phyloP scores from a whole-genome alignment of 768 basidiomycete species.

The Lactarius sp. region DNA sequence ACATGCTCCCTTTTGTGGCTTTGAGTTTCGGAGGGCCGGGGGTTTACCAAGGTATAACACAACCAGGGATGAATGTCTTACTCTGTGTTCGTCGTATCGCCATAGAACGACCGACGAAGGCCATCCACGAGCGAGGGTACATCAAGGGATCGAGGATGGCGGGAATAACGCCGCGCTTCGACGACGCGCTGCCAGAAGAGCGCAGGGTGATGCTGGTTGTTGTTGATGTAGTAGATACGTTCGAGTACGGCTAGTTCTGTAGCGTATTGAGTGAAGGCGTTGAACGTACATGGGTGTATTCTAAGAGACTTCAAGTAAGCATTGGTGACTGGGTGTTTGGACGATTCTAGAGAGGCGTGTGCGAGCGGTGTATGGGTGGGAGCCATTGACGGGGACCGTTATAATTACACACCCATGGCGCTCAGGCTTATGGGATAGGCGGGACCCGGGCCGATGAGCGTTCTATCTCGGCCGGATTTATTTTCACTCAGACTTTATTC shows the following conservation, averaged over 20 bases:
- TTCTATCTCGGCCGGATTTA: too few species aligned
- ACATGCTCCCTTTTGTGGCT: constrained; percentile 59
- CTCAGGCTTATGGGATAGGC: too few species aligned
- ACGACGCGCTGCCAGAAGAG: constrained; percentile 65
- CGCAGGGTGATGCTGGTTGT: constrained; percentile 68
- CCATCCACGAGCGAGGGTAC: constrained; percentile 29
- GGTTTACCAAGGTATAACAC: neutral
- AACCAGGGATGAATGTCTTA: constrained; percentile 27
- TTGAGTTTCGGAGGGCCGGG: constrained; percentile 37
- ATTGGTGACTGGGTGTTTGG: constrained; percentile 42
- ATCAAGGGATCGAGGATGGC: constrained; percentile 30
- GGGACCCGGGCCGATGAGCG: too few species aligned
- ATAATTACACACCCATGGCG: too few species aligned
- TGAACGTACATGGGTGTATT: constrained; percentile 47
- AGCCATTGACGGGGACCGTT: neutral
- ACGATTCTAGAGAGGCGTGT: constrained; percentile 25
- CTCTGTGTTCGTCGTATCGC: constrained; percentile 35
- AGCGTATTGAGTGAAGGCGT: constrained; percentile 38
- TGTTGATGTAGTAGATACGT: constrained; percentile 71
- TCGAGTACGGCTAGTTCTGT: constrained; percentile 61
- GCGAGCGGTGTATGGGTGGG: neutral
- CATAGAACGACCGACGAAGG: constrained; percentile 52
- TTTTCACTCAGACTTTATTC: too few species aligned
- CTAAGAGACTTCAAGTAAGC: constrained; percentile 57
- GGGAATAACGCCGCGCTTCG: constrained; percentile 57